Evolutionary conservation across 2,329 filamentous ascomycete genomes (phyloP).

Genomic region (Botrytis fragariae): DNA sequence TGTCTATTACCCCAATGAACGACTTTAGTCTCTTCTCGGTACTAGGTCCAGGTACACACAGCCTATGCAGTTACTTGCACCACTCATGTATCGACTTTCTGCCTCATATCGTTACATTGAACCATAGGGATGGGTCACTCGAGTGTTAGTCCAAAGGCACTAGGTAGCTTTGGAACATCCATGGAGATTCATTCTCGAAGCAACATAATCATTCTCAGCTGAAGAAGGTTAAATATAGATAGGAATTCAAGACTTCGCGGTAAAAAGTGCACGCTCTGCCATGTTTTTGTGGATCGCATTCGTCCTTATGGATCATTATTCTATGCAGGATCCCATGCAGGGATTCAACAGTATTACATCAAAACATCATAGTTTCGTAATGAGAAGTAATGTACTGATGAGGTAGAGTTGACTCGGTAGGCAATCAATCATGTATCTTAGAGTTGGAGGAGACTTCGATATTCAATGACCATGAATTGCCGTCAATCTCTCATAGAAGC

Average conservation of each 20-base stretch:
- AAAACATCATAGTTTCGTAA: conserved; percentile 6
- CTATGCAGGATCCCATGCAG: conserved; percentile 14
- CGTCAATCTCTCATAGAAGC: neutral
- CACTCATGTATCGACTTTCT: neutral
- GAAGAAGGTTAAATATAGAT: neutral
- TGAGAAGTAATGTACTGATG: neutral
- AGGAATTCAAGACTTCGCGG: neutral
- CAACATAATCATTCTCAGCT: neutral
- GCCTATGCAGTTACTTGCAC: neutral
- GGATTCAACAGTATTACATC: neutral
- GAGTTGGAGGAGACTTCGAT: neutral
- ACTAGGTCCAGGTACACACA: too few relatives aligned
- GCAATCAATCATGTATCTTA: neutral
- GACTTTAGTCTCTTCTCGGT: neutral
- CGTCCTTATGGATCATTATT: neutral
- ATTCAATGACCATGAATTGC: neutral
- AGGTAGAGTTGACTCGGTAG: neutral
- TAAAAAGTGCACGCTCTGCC: conserved; percentile 1
- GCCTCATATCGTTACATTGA: neutral
- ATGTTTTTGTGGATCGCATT: conserved; percentile 12
- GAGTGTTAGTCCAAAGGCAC: neutral
- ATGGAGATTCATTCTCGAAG: neutral
- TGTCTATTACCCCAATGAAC: neutral
- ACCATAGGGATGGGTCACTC: neutral
- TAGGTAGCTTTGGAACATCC: neutral